Evolutionary conservation across 352 stramenopile genomes (phyloP).

Genomic region (Phytopythium delawarense): DNA sequence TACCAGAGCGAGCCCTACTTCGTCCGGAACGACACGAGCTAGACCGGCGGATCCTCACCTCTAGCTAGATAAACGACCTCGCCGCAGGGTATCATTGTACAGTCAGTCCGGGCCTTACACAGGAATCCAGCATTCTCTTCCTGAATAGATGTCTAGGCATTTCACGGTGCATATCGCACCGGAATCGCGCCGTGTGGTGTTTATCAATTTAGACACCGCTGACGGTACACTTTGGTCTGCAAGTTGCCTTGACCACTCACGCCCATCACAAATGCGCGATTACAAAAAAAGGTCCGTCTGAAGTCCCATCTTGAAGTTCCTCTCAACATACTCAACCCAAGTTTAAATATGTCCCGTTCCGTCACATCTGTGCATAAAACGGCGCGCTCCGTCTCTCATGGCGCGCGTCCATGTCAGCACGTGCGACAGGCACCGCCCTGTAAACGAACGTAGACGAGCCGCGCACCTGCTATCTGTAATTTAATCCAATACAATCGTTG

Average conservation of each 20-base stretch:
- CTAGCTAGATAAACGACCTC: too few species aligned
- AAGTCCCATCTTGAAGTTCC: not conserved
- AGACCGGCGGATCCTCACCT: not conserved
- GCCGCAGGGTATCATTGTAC: not conserved
- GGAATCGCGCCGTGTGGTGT: too few species aligned
- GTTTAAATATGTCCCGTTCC: not conserved
- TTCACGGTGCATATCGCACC: too few species aligned
- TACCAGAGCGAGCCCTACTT: constrained; percentile 13
- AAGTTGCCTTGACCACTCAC: too few species aligned
- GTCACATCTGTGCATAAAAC: not conserved
- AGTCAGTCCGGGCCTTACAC: not conserved
- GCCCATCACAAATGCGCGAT: not conserved
- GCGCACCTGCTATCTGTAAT: not conserved
- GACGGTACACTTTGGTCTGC: not conserved
- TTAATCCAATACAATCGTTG: not conserved
- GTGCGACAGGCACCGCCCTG: constrained; percentile 3
- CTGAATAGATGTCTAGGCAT: too few species aligned
- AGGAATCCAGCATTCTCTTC: too few species aligned
- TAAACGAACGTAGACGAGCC: constrained; percentile 7
- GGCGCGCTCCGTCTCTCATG: not conserved
- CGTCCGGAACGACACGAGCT: constrained; percentile 16
- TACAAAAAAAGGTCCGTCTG: not conserved
- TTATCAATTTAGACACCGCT: not conserved
- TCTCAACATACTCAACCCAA: not conserved
- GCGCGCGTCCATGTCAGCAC: not conserved